Conservation (phyloP, 1,284 basidiomycete species). For the Tylopilus sp. region DNA sequence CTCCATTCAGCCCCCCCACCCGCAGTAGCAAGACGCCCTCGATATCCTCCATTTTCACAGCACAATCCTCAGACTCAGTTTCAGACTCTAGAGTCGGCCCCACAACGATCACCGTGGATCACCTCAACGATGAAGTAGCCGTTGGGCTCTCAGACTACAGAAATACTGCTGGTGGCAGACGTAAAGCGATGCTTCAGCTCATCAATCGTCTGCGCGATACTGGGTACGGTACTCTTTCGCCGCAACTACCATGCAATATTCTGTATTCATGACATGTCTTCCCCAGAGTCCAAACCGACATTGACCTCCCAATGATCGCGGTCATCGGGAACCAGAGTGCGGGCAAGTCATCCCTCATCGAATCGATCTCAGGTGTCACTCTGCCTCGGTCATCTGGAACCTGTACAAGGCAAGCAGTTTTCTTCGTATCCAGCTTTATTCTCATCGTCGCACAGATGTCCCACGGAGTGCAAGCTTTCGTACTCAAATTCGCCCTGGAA, state of each 20-base stretch:
- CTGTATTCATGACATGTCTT: not conserved
- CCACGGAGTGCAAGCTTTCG: conserved; percentile 62
- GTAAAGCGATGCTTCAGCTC: conserved; percentile 46
- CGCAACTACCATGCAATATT: too few relatives aligned
- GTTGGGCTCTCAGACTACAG: conserved; percentile 46
- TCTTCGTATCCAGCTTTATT: accelerated
- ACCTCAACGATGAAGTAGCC: conserved; percentile 1
- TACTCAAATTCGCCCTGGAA: conserved; percentile 47
- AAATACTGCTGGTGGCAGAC: conserved; percentile 33
- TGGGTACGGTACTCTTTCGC: conserved; percentile 38
- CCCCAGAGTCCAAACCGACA: conserved; percentile 54
- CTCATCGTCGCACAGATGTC: conserved; percentile 45
- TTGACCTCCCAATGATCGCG: conserved; percentile 65
- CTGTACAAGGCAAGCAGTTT: conserved; percentile 53
- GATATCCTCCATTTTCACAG: not conserved
- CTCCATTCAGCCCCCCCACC: not conserved
- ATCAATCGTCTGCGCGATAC: conserved; percentile 52
- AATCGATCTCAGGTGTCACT: conserved; percentile 66
- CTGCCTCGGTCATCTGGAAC: conserved; percentile 60
- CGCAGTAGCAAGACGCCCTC: not conserved
- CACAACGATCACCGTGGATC: not conserved
- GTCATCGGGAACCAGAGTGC: conserved; percentile 65
- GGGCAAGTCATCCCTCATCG: conserved; percentile 71
- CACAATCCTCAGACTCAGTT: not conserved
- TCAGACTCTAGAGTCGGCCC: not conserved